These are phyloP conservation scores for Fusarium chuoi DNA, from an alignment of 2,329 filamentous ascomycete genomes.

Conservation along the genomic window DNA sequence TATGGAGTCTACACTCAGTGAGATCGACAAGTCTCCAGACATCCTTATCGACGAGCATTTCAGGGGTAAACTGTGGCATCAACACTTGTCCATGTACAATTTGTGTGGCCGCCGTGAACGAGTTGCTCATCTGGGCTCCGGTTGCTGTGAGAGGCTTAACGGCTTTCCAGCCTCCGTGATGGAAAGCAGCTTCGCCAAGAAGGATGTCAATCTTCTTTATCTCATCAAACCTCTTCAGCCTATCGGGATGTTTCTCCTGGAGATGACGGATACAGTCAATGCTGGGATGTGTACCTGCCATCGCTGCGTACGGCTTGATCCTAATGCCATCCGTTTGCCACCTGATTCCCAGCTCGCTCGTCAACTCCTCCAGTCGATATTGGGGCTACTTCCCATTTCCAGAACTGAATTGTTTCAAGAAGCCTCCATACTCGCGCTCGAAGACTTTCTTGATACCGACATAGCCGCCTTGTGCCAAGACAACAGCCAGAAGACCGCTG, in stretches of 20 bases:
- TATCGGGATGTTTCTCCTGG: background rate
- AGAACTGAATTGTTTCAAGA: slow-evolving; percentile 3
- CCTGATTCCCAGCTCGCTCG: background rate
- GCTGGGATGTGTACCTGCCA: slow-evolving; percentile 9
- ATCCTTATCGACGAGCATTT: background rate
- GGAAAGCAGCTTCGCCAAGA: slow-evolving; percentile 6
- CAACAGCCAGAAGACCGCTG: background rate
- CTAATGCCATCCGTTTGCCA: background rate
- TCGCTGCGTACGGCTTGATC: background rate
- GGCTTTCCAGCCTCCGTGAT: slow-evolving; percentile 1
- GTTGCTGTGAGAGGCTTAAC: background rate
- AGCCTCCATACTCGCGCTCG: background rate
- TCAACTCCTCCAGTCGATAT: background rate
- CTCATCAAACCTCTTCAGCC: background rate
- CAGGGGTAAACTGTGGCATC: background rate
- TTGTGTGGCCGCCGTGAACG: background rate
- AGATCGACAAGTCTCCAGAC: background rate
- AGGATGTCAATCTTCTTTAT: background rate
- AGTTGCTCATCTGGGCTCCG: slow-evolving; percentile 9
- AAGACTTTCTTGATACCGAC: slow-evolving; percentile 6
- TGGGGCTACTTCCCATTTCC: background rate
- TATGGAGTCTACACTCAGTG: background rate
- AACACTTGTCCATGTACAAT: slow-evolving; percentile 6
- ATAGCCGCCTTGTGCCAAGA: background rate
- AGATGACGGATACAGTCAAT: slow-evolving; percentile 5